Percentiles rank a stretch among this genome's conserved stretches.
Evolutionary conservation across 495 filamentous ascomycete species (phyloP).

Genomic region (Penicilliopsis zonata): DNA sequence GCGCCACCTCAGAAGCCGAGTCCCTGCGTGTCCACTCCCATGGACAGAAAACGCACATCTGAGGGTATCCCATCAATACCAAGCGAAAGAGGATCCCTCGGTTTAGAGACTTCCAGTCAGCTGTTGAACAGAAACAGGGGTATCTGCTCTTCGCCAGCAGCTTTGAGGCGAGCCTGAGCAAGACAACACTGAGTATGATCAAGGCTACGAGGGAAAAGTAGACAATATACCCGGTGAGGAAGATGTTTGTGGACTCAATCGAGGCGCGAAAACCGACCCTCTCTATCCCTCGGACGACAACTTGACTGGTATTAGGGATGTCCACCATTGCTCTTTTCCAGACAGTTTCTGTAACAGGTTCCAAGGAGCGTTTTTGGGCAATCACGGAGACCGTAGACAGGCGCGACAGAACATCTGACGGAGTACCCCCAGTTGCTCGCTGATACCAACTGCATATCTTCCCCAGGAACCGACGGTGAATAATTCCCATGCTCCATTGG

Average conservation of each 20-base stretch:
- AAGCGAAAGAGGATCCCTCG: slow-evolving; percentile 89
- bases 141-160: slow-evolving; percentile 66
- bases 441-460: slow-evolving; percentile 92
- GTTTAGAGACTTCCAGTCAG: slow-evolving; percentile 75
- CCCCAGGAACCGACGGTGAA: slow-evolving; percentile 77
- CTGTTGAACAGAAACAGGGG: slow-evolving; percentile 87
- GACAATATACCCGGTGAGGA: slow-evolving; percentile 83
- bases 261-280: slow-evolving; percentile 75
- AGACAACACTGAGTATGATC: slow-evolving; percentile 57
- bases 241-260: slow-evolving; percentile 90
- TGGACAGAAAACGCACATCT: slow-evolving; percentile 81
- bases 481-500: slow-evolving; percentile 97
- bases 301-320: slow-evolving; percentile 39
- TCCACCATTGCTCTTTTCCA: slow-evolving; percentile 21
- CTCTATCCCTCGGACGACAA: slow-evolving; percentile 74
- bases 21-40: slow-evolving; percentile 89
- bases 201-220: slow-evolving; percentile 72
- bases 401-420: slow-evolving; percentile 65
- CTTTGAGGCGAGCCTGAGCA: slow-evolving; percentile 75
- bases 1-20: slow-evolving; percentile 75
- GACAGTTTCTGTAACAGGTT: slow-evolving; percentile 28
- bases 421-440: slow-evolving; percentile 79
- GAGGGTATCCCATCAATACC: slow-evolving; percentile 84
- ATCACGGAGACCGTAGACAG: slow-evolving; percentile 71
- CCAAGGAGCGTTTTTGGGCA: slow-evolving; percentile 57